These are phyloP conservation scores for Sabuloglossum arenarium DNA, from an alignment of 495 filamentous ascomycete species.

Conservation along the genomic window DNA sequence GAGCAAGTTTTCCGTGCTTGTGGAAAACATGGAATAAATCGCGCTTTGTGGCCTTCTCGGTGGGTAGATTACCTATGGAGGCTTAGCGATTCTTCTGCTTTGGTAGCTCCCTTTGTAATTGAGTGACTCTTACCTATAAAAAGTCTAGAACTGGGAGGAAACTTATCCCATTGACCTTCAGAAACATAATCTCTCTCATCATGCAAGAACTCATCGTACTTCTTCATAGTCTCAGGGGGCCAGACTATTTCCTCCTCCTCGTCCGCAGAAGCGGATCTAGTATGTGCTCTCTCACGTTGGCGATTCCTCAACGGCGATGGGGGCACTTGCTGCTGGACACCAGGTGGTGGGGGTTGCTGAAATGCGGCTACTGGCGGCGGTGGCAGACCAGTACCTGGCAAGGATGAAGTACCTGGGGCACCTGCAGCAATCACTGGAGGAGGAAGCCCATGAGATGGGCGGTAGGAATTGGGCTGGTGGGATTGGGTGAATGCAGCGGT, in stretches of 20 bases:
- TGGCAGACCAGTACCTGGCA: constrained; percentile 32
- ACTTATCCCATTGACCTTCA: constrained; percentile 86
- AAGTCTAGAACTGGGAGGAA: constrained; percentile 64
- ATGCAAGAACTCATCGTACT: constrained; percentile 64
- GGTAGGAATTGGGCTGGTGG: constrained; percentile 16
- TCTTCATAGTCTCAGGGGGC: constrained; percentile 42
- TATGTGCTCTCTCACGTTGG: constrained; percentile 10
- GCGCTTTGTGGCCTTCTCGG: constrained; percentile 79
- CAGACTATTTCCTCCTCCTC: constrained; percentile 29
- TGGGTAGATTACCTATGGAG: constrained; percentile 70
- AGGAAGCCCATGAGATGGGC: constrained; percentile 8
- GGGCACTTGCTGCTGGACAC: constrained; percentile 17
- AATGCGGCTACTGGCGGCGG: constrained; percentile 38
- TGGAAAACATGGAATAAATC: constrained; percentile 84
- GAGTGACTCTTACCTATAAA: constrained; percentile 59
- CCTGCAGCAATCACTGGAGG: constrained; percentile 26
- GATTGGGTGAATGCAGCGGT: constrained; percentile 20
- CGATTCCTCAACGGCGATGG: constrained; percentile 6
- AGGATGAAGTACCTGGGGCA: constrained; percentile 28
- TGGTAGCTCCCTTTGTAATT: not conserved
- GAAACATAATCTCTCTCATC: constrained; percentile 62
- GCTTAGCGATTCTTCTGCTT: not conserved
- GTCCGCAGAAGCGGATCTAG: constrained; percentile 7
- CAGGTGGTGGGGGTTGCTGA: constrained; percentile 21
- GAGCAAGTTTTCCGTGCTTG: constrained; percentile 68